Percentiles rank a stretch among this genome's conserved stretches.
phyloP scores from a whole-genome alignment of 495 filamentous ascomycete species.

The Podospora tetraspora region DNA sequence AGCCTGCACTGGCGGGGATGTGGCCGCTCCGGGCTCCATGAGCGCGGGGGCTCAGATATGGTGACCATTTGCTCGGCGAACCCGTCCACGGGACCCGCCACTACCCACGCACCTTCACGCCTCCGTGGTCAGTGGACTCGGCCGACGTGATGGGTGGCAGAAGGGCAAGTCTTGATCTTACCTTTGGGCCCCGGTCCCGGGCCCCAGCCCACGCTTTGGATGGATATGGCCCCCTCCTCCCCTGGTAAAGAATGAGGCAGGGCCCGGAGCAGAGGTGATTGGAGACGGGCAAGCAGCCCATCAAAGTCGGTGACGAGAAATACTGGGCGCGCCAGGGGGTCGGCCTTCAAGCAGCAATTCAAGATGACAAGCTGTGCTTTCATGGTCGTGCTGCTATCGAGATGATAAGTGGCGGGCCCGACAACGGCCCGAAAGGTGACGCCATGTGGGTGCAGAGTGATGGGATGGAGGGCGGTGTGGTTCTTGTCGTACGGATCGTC shows the following conservation, averaged over 20 bases:
- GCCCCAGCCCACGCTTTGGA: no score
- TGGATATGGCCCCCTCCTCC: neutral
- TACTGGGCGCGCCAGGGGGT: neutral
- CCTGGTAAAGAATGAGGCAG: no score
- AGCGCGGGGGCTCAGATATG: neutral
- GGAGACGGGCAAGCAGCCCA: neutral
- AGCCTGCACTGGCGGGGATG: neutral
- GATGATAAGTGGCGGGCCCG: neutral
- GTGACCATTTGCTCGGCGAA: neutral
- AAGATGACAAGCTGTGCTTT: neutral
- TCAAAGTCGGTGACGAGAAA: neutral
- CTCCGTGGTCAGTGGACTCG: no score
- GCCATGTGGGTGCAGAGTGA: neutral
- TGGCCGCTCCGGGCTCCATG: no score
- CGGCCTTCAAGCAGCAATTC: neutral
- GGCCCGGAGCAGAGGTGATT: neutral
- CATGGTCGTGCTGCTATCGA: neutral
- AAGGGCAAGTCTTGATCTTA: no score
- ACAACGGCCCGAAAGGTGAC: neutral
- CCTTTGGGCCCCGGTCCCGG: no score
- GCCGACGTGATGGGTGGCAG: no score
- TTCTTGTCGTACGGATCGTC: neutral
- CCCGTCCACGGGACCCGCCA: no score
- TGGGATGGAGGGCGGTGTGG: neutral
- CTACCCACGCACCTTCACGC: neutral